These are phyloP conservation scores for Aciculoconidium aculeatum DNA, from an alignment of 805 yeast genomes.

Conservation along the genomic window DNA sequence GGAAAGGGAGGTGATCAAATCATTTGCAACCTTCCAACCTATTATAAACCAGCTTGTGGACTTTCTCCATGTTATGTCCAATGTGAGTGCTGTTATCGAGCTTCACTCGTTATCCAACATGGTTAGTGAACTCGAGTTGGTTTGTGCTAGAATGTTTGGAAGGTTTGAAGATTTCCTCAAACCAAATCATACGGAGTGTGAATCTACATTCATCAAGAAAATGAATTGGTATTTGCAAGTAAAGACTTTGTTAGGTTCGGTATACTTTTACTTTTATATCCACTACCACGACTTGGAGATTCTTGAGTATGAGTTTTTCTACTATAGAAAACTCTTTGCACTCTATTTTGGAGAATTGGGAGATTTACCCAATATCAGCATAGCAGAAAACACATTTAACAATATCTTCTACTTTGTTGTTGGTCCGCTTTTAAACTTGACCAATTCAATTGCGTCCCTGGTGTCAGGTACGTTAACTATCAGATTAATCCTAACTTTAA, in stretches of 20 bases:
- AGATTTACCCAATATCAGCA: constrained; percentile 2
- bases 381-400: constrained; percentile 1
- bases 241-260: constrained; percentile 11
- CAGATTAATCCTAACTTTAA: constrained; percentile 4
- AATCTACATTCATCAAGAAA: constrained; percentile 10
- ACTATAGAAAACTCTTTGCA: constrained; percentile 12
- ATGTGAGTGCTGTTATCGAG: constrained; percentile 33
- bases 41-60: constrained; percentile 26
- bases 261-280: constrained; percentile 14
- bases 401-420: constrained; percentile 4
- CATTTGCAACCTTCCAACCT: constrained; percentile 25
- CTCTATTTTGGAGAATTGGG: constrained; percentile 12
- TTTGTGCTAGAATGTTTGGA: constrained; percentile 21
- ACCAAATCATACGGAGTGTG: not conserved
- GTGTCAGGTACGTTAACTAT: constrained; percentile 4
- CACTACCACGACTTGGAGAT: constrained; percentile 13
- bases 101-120: constrained; percentile 29
- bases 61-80: constrained; percentile 19
- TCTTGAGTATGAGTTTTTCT: constrained; percentile 11
- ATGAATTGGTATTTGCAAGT: constrained; percentile 10
- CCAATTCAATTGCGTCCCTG: constrained; percentile 4
- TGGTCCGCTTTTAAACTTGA: constrained; percentile 4
- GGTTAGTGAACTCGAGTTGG: constrained; percentile 32
- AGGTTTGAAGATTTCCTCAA: constrained; percentile 7
- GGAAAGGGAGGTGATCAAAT: constrained; percentile 36